Base-by-base conservation (phyloP, 768 basidiomycete genomes). In the Leucosporidium scottii region DNA sequence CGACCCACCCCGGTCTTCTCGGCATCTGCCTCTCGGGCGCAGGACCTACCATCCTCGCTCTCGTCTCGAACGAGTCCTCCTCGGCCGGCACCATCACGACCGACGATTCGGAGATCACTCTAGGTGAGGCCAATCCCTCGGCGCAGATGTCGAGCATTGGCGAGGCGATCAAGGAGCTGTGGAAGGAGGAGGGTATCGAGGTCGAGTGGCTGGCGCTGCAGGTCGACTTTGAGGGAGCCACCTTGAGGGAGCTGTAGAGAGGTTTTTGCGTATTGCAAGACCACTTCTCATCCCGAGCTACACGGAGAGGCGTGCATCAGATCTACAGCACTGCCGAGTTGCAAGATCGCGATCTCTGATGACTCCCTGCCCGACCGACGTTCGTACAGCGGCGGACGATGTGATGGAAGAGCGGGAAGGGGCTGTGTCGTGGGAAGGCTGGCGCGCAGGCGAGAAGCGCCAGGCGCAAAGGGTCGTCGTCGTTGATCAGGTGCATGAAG, bases 11-110 rank as follows among this genome's bases (percentile, higher is more conserved):
- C 0, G 96, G 96, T n/a, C 81, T 99, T 6, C 82, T 99, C 13
- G 96, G 96, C 6, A 96, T 98, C 64, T 98, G 96, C 78, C 85
- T 99, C 44, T 98, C 94, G 3, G 96, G 96, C 10, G 96, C 96
- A 7, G 96, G 96, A 0, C 96, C 96, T 5, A 97, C 96, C 8
- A 96, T 98, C 69, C 84, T 99, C 69, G 96, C 96, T 1, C 84
- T 99, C 23, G 96, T 96, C n/a, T 72, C 64, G 44, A 69, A 73
- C 56, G 66, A 64, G 30, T 54, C 53, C n/a, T 53, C 36, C 48
- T 53, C 30, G 17, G 28, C 47, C 23, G 61, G 55, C 20, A 53
- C 56, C 8, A 62, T 67, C 66, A 18, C 61, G 55, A 62, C 61
- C 4, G 66, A 62, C 56, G 23, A 34, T 6, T 62, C 61, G 23